Base-by-base conservation (phyloP, 257 asterid genomes). In the Capsicum pubescens region DNA sequence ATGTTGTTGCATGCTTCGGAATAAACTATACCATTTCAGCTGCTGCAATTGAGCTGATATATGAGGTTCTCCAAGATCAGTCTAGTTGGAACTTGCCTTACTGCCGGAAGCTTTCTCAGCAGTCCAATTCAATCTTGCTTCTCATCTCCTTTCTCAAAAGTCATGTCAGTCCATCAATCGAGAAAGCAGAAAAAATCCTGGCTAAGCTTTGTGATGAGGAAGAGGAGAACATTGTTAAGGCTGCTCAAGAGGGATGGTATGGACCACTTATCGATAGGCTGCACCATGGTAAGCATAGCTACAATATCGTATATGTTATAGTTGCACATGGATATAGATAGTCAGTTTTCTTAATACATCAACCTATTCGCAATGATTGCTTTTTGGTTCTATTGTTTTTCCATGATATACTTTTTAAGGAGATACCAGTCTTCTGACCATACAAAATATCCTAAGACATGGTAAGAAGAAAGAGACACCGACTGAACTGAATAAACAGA, bases 201-300 rank as follows among this genome's bases (percentile, higher is more conserved):
- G 13, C 57, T 74, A 90, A 89, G 82, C 95, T 92, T 52, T 90
- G 93, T 67, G 91, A 90, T 42, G 89, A 83, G 55, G 92, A 92
- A 32, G 94, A 88, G 60, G 87, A 87, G 71, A 89, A 89, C 63
- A 77, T 89, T 50, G 77, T 90, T 67, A 88, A 66, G 86, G 92
- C 91, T 42, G 95, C 95, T 52, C 87, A 83, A 87, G 91, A 36
- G 83, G 87, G 88, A 72, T 91, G 93, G 93, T 92, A 88, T 89
- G 85, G 72, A 71, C 94, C 94, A 60, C 80, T 92, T 14, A 72
- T 91, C 13, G 85, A 89, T 70, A 87, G 61, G 64, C 58, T 92
- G 68, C 84, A 82, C 83, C 89, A 87, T 84, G 95, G 95, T 91
- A 32, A 80, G 88, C 54, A 8, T 19, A 69, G 69, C 84, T 84